Conservation (phyloP, 2,329 filamentous ascomycete species). For the Pseudogymnoascus sp. region DNA sequence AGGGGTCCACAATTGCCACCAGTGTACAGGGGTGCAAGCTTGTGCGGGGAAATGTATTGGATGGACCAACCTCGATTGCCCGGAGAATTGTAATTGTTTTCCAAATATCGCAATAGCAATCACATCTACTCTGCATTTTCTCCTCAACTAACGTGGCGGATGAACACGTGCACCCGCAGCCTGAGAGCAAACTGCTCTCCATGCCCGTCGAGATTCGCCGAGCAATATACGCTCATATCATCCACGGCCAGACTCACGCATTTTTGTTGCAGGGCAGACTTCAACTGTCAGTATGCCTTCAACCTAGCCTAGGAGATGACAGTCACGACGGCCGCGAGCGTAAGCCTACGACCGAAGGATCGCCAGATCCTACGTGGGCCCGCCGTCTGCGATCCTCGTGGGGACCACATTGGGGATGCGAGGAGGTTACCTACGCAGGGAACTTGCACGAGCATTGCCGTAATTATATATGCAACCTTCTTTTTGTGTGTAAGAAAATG, state of each 20-base stretch:
- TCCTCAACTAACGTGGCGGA: background rate
- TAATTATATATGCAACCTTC: background rate
- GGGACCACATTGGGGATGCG: background rate
- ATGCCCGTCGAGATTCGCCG: background rate
- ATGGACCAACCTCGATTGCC: background rate
- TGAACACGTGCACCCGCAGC: background rate
- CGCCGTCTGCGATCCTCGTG: background rate
- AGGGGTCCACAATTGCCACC: background rate
- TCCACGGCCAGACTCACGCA: background rate
- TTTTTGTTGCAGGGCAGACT: background rate
- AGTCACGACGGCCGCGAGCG: background rate
- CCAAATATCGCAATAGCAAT: background rate
- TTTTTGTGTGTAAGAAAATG: background rate
- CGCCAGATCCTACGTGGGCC: background rate
- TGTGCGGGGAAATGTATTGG: background rate
- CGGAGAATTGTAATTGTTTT: background rate
- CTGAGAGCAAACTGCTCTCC: background rate
- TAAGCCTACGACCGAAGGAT: background rate
- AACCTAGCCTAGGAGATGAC: background rate
- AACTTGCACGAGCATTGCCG: background rate
- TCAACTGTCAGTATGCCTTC: background rate
- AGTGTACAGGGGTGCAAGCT: background rate
- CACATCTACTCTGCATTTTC: background rate
- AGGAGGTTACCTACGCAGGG: background rate
- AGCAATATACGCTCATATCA: background rate